Evolutionary conservation across 2,329 filamentous ascomycete species (phyloP).

Genomic region (Neofusicoccum sp.): DNA sequence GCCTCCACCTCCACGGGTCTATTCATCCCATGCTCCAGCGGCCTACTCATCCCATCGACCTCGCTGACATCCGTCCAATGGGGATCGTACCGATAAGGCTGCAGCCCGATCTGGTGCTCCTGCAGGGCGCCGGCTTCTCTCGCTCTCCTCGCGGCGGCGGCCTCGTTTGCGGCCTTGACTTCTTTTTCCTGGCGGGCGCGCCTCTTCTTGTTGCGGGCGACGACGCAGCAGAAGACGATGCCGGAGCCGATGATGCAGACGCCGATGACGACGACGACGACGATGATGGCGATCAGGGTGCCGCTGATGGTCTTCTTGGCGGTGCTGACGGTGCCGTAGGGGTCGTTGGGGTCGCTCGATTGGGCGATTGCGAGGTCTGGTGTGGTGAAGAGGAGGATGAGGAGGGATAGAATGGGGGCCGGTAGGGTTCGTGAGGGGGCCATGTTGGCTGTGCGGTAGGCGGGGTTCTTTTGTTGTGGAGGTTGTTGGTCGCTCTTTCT

Average conservation of each 20-base stretch:
- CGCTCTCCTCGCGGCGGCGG: not conserved
- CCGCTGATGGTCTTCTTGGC: not conserved
- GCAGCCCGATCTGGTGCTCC: not conserved
- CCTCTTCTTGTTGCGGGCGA: not conserved
- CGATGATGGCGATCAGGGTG: not conserved
- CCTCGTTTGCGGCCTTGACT: not conserved
- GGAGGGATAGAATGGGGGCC: not conserved
- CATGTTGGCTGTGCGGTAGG: not conserved
- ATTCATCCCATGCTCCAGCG: too few species aligned
- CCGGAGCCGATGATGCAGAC: not conserved
- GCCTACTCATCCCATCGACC: not conserved
- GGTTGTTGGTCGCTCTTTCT: not conserved
- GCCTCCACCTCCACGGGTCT: too few species aligned
- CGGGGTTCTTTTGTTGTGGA: not conserved
- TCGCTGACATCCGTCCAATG: not conserved
- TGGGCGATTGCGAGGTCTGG: not conserved
- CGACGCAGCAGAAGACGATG: slow-evolving; percentile 3
- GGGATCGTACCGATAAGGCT: not conserved
- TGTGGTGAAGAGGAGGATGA: not conserved
- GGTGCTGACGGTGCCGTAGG: not conserved
- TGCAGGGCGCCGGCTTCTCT: not conserved
- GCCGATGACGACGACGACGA: not conserved
- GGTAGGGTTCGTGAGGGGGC: not conserved
- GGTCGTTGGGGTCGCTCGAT: not conserved
- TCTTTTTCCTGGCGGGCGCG: not conserved